Percentiles rank a stretch among this genome's conserved stretches.
These are phyloP conservation scores for Vitis hybrid DNA, from an alignment of 177 flowering plant species.

Conservation along the genomic window DNA sequence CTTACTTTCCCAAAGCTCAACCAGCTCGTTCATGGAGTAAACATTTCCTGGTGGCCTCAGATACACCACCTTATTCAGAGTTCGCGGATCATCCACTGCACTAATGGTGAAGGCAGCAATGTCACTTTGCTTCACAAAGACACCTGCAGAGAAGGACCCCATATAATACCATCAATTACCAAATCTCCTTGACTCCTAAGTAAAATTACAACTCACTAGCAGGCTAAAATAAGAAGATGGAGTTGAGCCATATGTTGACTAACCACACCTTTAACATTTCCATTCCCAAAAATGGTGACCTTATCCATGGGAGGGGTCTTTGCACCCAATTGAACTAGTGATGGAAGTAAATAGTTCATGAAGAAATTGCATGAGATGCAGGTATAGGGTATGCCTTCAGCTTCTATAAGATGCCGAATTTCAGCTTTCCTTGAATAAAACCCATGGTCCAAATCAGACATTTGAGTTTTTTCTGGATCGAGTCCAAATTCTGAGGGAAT, in stretches of 20 bases:
- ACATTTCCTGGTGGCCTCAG: conserved; percentile 83
- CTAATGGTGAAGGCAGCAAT: conserved; percentile 77
- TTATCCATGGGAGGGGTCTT: conserved; percentile 71
- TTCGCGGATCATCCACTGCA: conserved; percentile 77
- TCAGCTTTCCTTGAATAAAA: conserved; percentile 67
- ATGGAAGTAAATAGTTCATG: conserved; percentile 71
- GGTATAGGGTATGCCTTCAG: conserved; percentile 73
- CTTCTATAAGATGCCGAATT: conserved; percentile 64
- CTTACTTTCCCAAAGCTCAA: conserved; percentile 81
- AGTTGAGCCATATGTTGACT: background rate
- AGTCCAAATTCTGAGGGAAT: conserved; percentile 88
- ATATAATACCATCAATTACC: background rate
- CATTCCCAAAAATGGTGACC: conserved; percentile 74
- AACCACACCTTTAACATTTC: conserved; percentile 66
- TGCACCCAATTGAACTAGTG: conserved; percentile 68
- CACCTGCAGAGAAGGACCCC: conserved; percentile 37
- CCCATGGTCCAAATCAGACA: conserved; percentile 41
- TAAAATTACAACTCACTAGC: background rate
- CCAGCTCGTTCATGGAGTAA: conserved; percentile 75
- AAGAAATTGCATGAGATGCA: conserved; percentile 69
- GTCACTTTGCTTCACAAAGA: conserved; percentile 72
- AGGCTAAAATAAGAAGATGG: background rate
- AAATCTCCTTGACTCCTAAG: background rate
- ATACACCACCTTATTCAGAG: conserved; percentile 65
- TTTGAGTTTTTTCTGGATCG: conserved; percentile 65